Percentiles rank a stretch among this genome's conserved stretches.
Evolutionary conservation across 768 basidiomycete genomes (phyloP).

Genomic region (Trametopsis cervina): DNA sequence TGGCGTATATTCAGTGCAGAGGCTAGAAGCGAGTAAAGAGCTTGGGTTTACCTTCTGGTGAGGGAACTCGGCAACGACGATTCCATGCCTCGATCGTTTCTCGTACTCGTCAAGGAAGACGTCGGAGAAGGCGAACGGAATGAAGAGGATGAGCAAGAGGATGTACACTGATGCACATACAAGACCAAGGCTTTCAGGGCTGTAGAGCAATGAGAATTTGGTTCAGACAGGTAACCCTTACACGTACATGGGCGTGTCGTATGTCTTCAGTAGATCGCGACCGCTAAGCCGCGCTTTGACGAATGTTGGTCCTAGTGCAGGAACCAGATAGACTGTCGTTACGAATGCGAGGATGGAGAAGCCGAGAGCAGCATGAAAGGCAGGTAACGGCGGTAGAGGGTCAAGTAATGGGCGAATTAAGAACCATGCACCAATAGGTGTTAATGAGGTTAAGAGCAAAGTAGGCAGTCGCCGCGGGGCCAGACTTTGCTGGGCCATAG

Average conservation of each 20-base stretch:
- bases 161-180: constrained; percentile 89
- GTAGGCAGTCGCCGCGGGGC: constrained; percentile 17
- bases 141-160: constrained; percentile 81
- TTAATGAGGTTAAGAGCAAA: constrained; percentile 47
- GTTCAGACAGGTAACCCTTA: constrained; percentile 8
- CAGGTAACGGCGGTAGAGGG: constrained; percentile 62
- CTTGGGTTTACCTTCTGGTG: constrained; percentile 63
- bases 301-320: constrained; percentile 77
- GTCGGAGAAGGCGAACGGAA: constrained; percentile 90
- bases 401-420: constrained; percentile 64
- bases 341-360: constrained; percentile 81
- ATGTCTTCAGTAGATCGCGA: constrained; percentile 79
- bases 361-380: constrained; percentile 72
- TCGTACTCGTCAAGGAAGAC: constrained; percentile 44
- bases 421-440: constrained; percentile 70
- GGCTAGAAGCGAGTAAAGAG: neutral
- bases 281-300: constrained; percentile 79
- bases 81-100: constrained; percentile 46
- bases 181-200: constrained; percentile 92
- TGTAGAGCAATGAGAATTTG: constrained; percentile 23
- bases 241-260: constrained; percentile 61
- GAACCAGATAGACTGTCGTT: constrained; percentile 69
- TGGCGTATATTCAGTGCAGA: too few species aligned
- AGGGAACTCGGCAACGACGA: constrained; percentile 63
- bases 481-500: constrained; percentile 11